Evolutionary conservation across 768 basidiomycete genomes (phyloP), one percentile per base, ranked within the genome.

Genomic region (Mycena galericulata): DNA sequence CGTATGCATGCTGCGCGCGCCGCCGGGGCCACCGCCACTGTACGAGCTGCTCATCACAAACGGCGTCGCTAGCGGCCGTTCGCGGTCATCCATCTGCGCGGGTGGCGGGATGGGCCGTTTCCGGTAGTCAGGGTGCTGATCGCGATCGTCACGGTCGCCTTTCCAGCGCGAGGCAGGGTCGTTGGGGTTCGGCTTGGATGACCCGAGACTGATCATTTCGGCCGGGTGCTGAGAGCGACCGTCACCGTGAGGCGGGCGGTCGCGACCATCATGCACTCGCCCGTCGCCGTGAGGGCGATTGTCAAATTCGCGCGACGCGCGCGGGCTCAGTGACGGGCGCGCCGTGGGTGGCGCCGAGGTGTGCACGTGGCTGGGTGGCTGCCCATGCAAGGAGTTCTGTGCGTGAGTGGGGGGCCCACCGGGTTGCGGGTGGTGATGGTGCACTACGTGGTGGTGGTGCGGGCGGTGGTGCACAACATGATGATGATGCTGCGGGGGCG

Each of bases 21-120:
- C 73, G 34, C 56, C 68, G 58, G 53, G 49, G 54, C 36, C 75
- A 69, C 75, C 57, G 47, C 80, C 80, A 30, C 78, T 77, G 58
- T 86, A 83, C 32, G 85, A 82, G 7, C 87, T 83, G 9, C 79
- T 81, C 77, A 89, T 84, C 10, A 83, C 85, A 71, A 89, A 90
- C 3, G 88, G 85, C 43, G 84, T 86, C 8, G 87, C 82, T 50
- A 85, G 75, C 2, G 86, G 86, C 62, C 89, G 81, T 59, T 90
- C 89, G 40, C 83, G 81, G 18, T 86, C 86, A 46, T 86, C 85
- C 55, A 84, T 81, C 53, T 79, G 70, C 30, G 77, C n/a, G 78
- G 84, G 26, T 80, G 73, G 73, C 74, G 81, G 70, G 65, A 69
- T 73, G 53, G 75, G 65, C 59, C 75, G 71, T 59, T 81, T 75